These are phyloP conservation scores for Pseudogymnoascus pannorum DNA, from an alignment of 2,329 filamentous ascomycete genomes.

Conservation along the genomic window DNA sequence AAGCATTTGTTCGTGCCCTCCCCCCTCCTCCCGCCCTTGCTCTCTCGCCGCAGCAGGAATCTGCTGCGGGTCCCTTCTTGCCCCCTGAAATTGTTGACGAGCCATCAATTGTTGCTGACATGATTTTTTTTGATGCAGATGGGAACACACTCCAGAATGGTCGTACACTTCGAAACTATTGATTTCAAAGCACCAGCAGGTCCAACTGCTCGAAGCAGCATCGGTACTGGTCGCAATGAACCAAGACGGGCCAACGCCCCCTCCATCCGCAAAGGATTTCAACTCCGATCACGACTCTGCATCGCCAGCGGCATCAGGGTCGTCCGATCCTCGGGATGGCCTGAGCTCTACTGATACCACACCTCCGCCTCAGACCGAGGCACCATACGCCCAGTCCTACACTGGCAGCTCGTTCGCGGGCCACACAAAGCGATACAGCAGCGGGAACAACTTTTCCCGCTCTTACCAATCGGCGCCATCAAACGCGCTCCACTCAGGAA, in stretches of 20 bases:
- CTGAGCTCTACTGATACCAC: constrained; percentile 88
- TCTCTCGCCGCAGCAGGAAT: constrained; percentile 34
- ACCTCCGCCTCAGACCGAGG: constrained; percentile 71
- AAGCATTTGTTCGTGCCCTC: constrained; percentile 97
- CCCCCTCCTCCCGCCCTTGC: constrained; percentile 36
- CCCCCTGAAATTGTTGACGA: constrained; percentile 12
- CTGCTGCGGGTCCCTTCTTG: constrained; percentile 22
- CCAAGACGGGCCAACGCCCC: constrained; percentile 51
- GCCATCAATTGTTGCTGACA: constrained; percentile 14
- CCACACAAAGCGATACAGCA: constrained; percentile 52
- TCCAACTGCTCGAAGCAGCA: constrained; percentile 91
- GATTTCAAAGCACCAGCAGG: constrained; percentile 99
- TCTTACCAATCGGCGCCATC: constrained; percentile 71
- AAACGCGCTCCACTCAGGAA: constrained; percentile 44
- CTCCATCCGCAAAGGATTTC: constrained; percentile 59
- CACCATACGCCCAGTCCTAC: constrained; percentile 45
- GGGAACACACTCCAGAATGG: constrained; percentile 99
- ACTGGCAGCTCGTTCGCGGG: constrained; percentile 28
- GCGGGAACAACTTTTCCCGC: constrained; percentile 54
- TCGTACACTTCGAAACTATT: constrained; percentile 92
- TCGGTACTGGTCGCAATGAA: constrained; percentile 96
- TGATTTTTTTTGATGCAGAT: constrained; percentile 52
- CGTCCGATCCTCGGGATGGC: constrained; percentile 68
- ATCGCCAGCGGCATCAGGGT: constrained; percentile 74
- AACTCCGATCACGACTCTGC: constrained; percentile 75